Evolutionary conservation across 1,284 basidiomycete species (phyloP).

Genomic region (Cryptococcus sp.): DNA sequence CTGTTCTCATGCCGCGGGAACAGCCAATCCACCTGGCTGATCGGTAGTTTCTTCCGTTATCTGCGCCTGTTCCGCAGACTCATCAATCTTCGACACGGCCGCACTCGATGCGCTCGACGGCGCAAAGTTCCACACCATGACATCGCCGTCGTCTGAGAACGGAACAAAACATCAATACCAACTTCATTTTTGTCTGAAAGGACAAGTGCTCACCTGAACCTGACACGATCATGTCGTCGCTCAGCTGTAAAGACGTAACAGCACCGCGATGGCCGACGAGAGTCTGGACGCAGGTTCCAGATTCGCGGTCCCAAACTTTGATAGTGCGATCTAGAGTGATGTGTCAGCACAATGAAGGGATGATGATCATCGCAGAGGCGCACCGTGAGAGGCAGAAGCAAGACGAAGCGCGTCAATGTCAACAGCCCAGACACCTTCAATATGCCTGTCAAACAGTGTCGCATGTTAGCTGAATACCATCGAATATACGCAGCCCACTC

Average conservation of each 20-base stretch:
- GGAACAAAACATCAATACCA: conserved; percentile 38
- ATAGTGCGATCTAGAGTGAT: conserved; percentile 43
- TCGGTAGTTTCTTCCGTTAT: too few species aligned
- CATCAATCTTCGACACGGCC: background rate
- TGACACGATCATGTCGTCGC: conserved; percentile 93
- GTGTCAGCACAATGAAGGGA: background rate
- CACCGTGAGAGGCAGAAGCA: conserved; percentile 84
- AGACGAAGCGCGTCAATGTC: conserved; percentile 89
- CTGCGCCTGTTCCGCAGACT: background rate
- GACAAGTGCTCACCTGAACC: conserved; percentile 74
- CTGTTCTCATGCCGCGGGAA: too few species aligned
- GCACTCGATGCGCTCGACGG: conserved; percentile 15
- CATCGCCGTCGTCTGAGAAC: conserved; percentile 44
- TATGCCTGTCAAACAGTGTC: conserved; percentile 48
- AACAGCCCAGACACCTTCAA: conserved; percentile 95
- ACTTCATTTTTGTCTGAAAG: conserved; percentile 56
- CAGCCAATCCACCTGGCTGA: too few species aligned
- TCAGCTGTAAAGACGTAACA: conserved; percentile 85
- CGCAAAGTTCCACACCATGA: conserved; percentile 72
- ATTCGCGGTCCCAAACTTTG: conserved; percentile 86
- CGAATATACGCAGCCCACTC: conserved; percentile 5
- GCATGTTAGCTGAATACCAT: background rate
- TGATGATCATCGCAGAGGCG: conserved; percentile 26
- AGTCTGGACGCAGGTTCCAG: conserved; percentile 83
- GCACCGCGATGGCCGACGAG: conserved; percentile 93